Percentiles rank a stretch among this genome's conserved stretches.
Evolutionary conservation across 345 rosid genomes (phyloP).

Genomic region (Populus pruinosa): DNA sequence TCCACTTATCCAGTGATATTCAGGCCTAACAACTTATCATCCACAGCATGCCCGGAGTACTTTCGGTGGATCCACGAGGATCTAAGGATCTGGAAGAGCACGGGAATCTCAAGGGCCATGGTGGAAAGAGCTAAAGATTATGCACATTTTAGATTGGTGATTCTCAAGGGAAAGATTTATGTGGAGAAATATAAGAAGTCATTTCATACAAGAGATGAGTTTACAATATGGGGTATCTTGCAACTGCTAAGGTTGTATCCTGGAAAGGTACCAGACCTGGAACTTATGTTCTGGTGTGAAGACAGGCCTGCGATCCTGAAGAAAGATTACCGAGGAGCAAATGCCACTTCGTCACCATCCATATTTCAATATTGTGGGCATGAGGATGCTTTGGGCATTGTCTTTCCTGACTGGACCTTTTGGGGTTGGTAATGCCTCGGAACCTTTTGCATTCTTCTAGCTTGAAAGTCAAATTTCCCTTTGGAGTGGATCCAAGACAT

Average conservation of each 20-base stretch:
- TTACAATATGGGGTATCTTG: constrained; percentile 60
- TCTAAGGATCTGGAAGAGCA: not conserved
- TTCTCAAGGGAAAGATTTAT: not conserved
- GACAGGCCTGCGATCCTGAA: constrained; percentile 61
- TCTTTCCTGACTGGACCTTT: constrained; percentile 90
- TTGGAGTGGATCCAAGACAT: too few relatives aligned
- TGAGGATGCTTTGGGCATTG: constrained; percentile 50
- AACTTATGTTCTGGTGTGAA: constrained; percentile 79
- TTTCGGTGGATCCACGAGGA: not conserved
- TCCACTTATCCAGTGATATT: too few relatives aligned
- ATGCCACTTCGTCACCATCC: constrained; percentile 48
- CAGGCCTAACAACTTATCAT: not conserved
- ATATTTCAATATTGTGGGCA: constrained; percentile 71
- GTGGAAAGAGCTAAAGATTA: not conserved
- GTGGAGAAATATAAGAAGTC: not conserved
- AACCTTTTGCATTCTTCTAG: too few relatives aligned
- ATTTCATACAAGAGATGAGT: not conserved
- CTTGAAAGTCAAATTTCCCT: too few relatives aligned
- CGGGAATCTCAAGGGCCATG: not conserved
- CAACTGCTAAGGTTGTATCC: constrained; percentile 78
- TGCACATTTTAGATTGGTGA: not conserved
- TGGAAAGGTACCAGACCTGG: constrained; percentile 74
- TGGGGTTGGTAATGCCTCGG: constrained; percentile 75
- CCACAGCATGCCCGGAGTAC: not conserved
- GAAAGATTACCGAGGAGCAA: constrained; percentile 31